phyloP scores from a whole-genome alignment of 1,284 basidiomycete genomes.

The Sporisorium iseilematis-ciliati region DNA sequence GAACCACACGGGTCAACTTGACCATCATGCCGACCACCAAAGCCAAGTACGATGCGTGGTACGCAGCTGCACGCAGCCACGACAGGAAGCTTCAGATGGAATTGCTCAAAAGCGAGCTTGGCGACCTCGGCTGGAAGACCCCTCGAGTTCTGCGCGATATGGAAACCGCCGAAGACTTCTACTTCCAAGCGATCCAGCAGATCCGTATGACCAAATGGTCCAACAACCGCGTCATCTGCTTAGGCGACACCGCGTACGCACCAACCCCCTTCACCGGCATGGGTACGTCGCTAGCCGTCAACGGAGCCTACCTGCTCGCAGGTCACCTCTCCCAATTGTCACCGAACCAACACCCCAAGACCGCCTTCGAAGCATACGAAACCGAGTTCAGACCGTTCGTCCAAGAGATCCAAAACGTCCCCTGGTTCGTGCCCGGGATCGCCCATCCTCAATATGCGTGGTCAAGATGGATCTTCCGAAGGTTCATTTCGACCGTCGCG shows the following conservation, averaged over 20 bases:
- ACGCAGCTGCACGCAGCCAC: slow-evolving; percentile 15
- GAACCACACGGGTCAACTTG: slow-evolving; percentile 25
- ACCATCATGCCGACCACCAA: slow-evolving; percentile 26
- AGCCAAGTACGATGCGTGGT: slow-evolving; percentile 23
- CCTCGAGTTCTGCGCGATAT: slow-evolving; percentile 32
- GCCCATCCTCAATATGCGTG: slow-evolving; percentile 19
- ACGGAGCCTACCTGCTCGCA: slow-evolving; percentile 51
- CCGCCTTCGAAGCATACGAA: slow-evolving; percentile 43
- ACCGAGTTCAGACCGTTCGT: slow-evolving; percentile 39
- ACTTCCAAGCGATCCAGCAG: slow-evolving; percentile 50
- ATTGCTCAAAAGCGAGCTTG: slow-evolving; percentile 26
- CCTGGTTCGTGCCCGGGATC: slow-evolving; percentile 35
- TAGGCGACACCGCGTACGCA: slow-evolving; percentile 54
- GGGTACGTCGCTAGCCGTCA: slow-evolving; percentile 51
- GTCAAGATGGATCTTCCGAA: slow-evolving; percentile 16
- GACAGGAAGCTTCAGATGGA: slow-evolving; percentile 29
- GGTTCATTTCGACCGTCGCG: slow-evolving; percentile 9
- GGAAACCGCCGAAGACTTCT: slow-evolving; percentile 38
- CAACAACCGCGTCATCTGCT: slow-evolving; percentile 40
- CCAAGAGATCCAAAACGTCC: slow-evolving; percentile 37
- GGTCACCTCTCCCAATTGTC: slow-evolving; percentile 40
- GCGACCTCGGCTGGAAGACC: slow-evolving; percentile 35
- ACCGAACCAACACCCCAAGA: slow-evolving; percentile 15
- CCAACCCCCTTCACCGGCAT: slow-evolving; percentile 55
- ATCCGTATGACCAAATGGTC: slow-evolving; percentile 49